These are phyloP conservation scores for Blastocystis sp. DNA, from an alignment of 352 stramenopile genomes.

Conservation along the genomic window DNA sequence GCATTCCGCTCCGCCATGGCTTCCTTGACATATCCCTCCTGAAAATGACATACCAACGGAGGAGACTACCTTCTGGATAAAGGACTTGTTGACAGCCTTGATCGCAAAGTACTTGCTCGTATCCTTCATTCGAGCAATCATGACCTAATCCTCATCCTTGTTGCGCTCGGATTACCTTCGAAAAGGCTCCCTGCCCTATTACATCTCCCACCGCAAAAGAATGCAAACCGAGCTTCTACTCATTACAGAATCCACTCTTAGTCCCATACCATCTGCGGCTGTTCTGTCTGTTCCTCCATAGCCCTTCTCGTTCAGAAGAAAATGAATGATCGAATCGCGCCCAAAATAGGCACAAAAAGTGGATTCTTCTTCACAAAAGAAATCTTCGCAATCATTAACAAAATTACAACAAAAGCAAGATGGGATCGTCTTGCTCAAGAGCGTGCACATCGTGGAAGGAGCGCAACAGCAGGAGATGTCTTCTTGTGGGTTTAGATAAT, in stretches of 20 bases:
- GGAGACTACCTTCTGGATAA: conserved; percentile 49
- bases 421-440: conserved; percentile 39
- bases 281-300: neutral
- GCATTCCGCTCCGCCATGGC: conserved; percentile 72
- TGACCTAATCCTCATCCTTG: conserved; percentile 4
- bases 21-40: conserved; percentile 70
- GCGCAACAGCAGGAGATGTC: conserved; percentile 9
- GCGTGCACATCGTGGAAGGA: neutral
- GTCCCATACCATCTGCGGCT: neutral
- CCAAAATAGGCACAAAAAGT: neutral
- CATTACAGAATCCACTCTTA: neutral
- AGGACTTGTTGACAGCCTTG: conserved; percentile 72
- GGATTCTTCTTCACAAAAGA: neutral
- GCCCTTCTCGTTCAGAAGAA: neutral
- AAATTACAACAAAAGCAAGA: neutral
- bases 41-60: conserved; percentile 19
- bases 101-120: conserved; percentile 70
- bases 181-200: conserved; percentile 51
- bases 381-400: neutral
- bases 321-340: neutral
- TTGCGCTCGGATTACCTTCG: neutral
- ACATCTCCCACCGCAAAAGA: conserved; percentile 65
- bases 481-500: conserved; percentile 42
- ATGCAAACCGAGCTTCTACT: conserved; percentile 54
- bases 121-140: conserved; percentile 66